Base-by-base conservation (phyloP, 2,329 filamentous ascomycete species). In the Aureobasidium sp. region DNA sequence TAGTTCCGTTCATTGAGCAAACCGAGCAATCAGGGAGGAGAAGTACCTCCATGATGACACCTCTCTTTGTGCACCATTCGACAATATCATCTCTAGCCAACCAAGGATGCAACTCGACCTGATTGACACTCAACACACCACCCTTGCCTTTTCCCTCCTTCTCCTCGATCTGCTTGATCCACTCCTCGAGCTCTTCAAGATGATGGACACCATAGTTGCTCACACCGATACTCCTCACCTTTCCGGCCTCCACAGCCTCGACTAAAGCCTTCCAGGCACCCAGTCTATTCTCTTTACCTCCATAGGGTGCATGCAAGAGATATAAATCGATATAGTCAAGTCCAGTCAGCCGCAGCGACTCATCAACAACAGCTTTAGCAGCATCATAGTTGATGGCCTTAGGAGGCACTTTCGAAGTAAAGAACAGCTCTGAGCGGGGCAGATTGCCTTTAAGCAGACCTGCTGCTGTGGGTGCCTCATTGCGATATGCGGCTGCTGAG, bases 31-130 rank as follows among this genome's bases (percentile, higher is more conserved):
- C 15, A 3, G 11, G 15, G 34, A 5, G 2, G 16, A 16, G 39
- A 61, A 60, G 25, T 63, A 69, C 70, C 67, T 81, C 75, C 27
- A 79, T 66, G 5, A 81, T 59, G 1, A 81, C 72, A 36, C 71
- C 74, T 59, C 77, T 73, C 72, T 86, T 79, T 65, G 79, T 73
- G 67, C 88, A 89, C 91, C 91, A 97, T 50, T 83, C 77, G 9
- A 86, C 85, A 64, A 97, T 90, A 69, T 96, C 91, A 27, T 80
- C 77, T n/a, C 91, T 81, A 9, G 86, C 81, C 45, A 91, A 84
- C 91, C 91, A 97, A 0, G 92, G 92, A 74, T 97, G 92, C 11
- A 97, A 77, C 75, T 97, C 92, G 75, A 88, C 91, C 75, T 96
- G 92, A 44, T 90, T 91, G 41, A 96, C 88, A 64, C 86, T 88